These are phyloP conservation scores for Agaricus sinodeliciosus DNA, from an alignment of 768 basidiomycete genomes.

Conservation along the genomic window DNA sequence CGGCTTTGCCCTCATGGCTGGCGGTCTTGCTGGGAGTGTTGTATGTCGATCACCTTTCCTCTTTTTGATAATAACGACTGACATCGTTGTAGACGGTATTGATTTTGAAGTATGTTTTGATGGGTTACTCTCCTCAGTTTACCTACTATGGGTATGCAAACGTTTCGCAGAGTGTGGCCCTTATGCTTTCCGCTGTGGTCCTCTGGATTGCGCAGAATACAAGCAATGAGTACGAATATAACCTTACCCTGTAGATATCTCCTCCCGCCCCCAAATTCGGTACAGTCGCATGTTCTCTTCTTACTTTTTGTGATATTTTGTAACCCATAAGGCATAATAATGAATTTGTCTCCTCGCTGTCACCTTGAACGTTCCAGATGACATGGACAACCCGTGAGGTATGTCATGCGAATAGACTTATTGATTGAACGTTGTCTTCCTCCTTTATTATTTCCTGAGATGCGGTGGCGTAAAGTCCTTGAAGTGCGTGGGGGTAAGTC, in stretches of 20 bases:
- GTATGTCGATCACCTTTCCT: slow-evolving; percentile 43
- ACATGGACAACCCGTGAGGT: too few species aligned
- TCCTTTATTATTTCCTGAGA: too few species aligned
- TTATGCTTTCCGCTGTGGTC: slow-evolving; percentile 81
- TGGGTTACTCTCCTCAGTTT: slow-evolving; percentile 65
- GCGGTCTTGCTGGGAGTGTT: slow-evolving; percentile 94
- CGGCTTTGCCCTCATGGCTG: slow-evolving; percentile 96
- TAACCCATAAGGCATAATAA: not conserved
- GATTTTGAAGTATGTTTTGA: slow-evolving; percentile 84
- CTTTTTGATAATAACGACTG: not conserved
- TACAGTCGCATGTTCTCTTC: too few species aligned
- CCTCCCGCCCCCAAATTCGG: not conserved
- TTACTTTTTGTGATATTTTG: not conserved
- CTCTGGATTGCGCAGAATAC: slow-evolving; percentile 90
- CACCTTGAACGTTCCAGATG: too few species aligned
- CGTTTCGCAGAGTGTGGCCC: slow-evolving; percentile 85
- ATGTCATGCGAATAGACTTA: too few species aligned
- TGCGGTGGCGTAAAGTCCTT: too few species aligned
- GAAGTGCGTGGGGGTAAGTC: too few species aligned
- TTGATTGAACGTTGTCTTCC: too few species aligned
- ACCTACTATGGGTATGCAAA: slow-evolving; percentile 92
- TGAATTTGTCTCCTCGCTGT: too few species aligned
- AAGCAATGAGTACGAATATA: slow-evolving; percentile 89
- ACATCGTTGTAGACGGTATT: slow-evolving; percentile 61
- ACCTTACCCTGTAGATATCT: slow-evolving; percentile 56